Conservation (phyloP, 2,329 filamentous ascomycete species). For the Fusarium abutilonis region DNA sequence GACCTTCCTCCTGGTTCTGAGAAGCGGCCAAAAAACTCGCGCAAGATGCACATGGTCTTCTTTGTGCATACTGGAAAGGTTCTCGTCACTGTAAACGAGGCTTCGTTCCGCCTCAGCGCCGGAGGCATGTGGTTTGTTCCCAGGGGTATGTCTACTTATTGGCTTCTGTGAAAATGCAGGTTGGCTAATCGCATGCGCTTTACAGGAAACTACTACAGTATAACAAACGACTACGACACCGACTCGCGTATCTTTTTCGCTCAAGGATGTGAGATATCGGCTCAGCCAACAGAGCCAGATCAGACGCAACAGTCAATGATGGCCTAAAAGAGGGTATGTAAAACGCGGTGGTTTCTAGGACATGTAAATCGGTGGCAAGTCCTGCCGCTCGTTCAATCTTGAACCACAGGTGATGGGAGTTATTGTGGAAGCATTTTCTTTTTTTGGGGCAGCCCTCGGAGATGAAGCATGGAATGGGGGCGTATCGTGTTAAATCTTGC, state of each 20-base stretch:
- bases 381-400: not conserved
- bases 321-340: constrained; percentile 14
- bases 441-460: constrained; percentile 1
- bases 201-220: constrained; percentile 93
- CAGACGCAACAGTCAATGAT: constrained; percentile 38
- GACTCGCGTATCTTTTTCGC: constrained; percentile 89
- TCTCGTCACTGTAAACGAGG: constrained; percentile 78
- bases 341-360: not conserved
- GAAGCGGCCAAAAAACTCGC: constrained; percentile 90
- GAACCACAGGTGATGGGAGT: constrained; percentile 2
- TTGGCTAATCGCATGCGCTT: constrained; percentile 10
- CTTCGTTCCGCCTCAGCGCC: constrained; percentile 81
- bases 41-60: constrained; percentile 97
- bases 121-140: constrained; percentile 96
- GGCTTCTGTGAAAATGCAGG: constrained; percentile 2
- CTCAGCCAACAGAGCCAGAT: constrained; percentile 39
- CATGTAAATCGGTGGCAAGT: constrained; percentile 2
- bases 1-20: constrained; percentile 84
- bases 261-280: constrained; percentile 76
- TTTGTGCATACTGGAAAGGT: constrained; percentile 89
- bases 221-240: constrained; percentile 79
- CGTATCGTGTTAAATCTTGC: constrained; percentile 11
- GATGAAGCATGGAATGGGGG: constrained; percentile 8
- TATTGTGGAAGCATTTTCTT: constrained; percentile 4
- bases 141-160: constrained; percentile 72